Conservation (phyloP, 805 yeast genomes). For the Candida chauliodis region DNA sequence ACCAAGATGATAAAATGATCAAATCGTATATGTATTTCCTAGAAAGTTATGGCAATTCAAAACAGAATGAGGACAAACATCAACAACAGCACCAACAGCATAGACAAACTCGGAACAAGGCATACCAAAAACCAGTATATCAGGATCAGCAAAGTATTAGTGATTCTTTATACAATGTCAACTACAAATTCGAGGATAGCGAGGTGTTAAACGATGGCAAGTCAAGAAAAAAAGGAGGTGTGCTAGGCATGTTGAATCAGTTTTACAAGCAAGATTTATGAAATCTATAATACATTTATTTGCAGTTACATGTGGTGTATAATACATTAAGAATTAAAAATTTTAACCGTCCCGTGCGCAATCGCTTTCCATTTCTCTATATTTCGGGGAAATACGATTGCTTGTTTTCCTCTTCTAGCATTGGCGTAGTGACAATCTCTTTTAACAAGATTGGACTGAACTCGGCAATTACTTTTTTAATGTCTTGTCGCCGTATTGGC, state of each 20-base stretch:
- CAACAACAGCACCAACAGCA: conserved; percentile 2
- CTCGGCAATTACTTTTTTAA: conserved; percentile 53
- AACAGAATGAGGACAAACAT: conserved; percentile 5
- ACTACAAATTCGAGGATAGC: conserved; percentile 29
- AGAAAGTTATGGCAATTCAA: conserved; percentile 62
- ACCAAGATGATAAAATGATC: conserved; percentile 82
- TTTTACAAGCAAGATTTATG: conserved; percentile 56
- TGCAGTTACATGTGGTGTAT: too few species aligned
- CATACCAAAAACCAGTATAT: not conserved
- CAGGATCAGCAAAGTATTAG: conserved; percentile 5
- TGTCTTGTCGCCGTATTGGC: conserved; percentile 72
- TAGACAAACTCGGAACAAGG: not conserved
- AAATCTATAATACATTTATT: too few species aligned
- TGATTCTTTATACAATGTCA: conserved; percentile 22
- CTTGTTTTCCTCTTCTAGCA: not conserved
- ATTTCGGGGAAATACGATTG: not conserved
- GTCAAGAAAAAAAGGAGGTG: conserved; percentile 47
- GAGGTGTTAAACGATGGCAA: conserved; percentile 24
- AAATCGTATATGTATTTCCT: conserved; percentile 84
- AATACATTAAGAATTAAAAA: too few species aligned
- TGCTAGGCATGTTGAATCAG: conserved; percentile 76
- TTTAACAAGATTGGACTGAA: conserved; percentile 36
- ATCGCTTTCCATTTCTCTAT: not conserved
- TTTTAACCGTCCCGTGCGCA: not conserved
- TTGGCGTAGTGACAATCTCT: conserved; percentile 33